Evolutionary conservation across 2,329 filamentous ascomycete genomes (phyloP), one percentile per base, ranked within the genome.

Genomic region (Graphiopsis chlorocephala): DNA sequence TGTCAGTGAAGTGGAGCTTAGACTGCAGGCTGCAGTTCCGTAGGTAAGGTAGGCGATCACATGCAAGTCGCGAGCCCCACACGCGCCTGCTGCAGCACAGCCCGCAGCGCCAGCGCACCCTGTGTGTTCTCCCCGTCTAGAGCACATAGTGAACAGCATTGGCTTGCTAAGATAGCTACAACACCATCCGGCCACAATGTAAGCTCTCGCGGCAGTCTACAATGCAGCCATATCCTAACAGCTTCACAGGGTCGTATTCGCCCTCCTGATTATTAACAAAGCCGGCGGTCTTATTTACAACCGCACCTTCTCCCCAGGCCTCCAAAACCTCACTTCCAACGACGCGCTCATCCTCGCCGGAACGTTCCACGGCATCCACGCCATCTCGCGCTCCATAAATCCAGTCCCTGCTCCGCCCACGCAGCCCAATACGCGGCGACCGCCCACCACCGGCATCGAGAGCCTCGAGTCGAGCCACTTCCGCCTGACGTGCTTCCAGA

Each of bases 211-310:
- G 6, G 2, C 23, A 48, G 10, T 10, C 26, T 28, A 28, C 14
- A 14, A 4, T 1, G 8, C 25, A 28, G 12, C 10, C 10, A 28
- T 3, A 28, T 50, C 15, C 47, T 50, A 50, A 50, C 25, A 28
- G 5, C 12, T 15, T 28, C 23, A 12, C 45, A 48, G 45, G 95
- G 91, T 93, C 70, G 90, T 99, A 78, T 95, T 96, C 79, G 89
- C 93, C 65, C 89, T 99, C 75, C 93, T 98, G 77, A 90, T 99
- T 77, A 97, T 99, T 83, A 98, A 97, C 84, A 99, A 99, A 85
- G 93, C 95, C 69, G 95, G 74, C 63, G 95, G 95, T 72, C 86
- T 99, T 62, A 89, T 99, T 79, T 99, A 96, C 84, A 94, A 98
- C 80, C 92, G 93, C 72, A 91, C 92, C 75, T 98, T 99, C 78